These are phyloP conservation scores for Lachnellula suecica DNA, from an alignment of 2,329 filamentous ascomycete species.

Conservation along the genomic window DNA sequence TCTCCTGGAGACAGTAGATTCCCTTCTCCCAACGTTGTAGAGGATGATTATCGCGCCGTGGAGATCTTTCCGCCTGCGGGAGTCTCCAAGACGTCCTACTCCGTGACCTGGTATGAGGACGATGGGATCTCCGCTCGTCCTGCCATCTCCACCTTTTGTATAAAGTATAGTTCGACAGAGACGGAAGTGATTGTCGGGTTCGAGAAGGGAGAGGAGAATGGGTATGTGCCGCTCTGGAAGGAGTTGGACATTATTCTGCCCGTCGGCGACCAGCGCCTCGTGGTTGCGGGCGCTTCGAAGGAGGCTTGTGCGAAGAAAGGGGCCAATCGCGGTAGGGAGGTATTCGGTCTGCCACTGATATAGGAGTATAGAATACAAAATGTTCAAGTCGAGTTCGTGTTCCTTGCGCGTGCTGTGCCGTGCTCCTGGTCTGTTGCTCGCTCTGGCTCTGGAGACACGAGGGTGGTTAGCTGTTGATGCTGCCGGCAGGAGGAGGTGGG, in stretches of 20 bases:
- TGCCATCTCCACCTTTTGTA: constrained; percentile 40
- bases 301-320: background rate
- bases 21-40: constrained; percentile 36
- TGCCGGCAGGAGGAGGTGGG: too few relatives aligned
- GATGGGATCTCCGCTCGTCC: constrained; percentile 49
- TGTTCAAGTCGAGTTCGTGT: background rate
- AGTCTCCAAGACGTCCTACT: constrained; percentile 37
- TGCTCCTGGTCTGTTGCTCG: too few relatives aligned
- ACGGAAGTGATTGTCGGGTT: constrained; percentile 44
- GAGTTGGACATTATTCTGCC: constrained; percentile 50
- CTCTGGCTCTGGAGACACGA: too few relatives aligned
- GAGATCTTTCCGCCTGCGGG: constrained; percentile 55
- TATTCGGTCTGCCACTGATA: background rate
- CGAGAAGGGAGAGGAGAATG: constrained; percentile 36
- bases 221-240: constrained; percentile 49
- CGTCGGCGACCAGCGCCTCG: constrained; percentile 39
- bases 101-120: constrained; percentile 53
- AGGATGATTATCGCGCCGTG: constrained; percentile 55
- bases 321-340: background rate
- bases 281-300: background rate
- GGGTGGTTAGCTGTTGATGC: too few relatives aligned
- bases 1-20: constrained; percentile 50
- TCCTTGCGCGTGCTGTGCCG: too few relatives aligned
- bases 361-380: background rate
- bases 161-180: constrained; percentile 44